Evolutionary conservation across 257 asterid genomes (phyloP).

Genomic region (Fraxinus americana): DNA sequence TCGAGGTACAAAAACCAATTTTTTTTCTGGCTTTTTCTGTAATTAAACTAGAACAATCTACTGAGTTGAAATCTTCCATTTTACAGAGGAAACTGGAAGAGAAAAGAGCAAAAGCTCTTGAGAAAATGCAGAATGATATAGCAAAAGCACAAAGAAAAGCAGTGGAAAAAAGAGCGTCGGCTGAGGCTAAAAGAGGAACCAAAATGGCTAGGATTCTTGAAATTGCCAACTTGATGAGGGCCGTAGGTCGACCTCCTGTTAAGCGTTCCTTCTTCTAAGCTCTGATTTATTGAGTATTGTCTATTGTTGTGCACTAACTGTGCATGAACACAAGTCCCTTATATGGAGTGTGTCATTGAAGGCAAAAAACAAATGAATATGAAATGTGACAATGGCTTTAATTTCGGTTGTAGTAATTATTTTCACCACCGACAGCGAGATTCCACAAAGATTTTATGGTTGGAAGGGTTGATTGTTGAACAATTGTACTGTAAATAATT

Average conservation of each 20-base stretch:
- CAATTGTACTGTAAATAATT: background rate
- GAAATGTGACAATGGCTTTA: background rate
- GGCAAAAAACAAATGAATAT: background rate
- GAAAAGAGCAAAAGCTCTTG: slow-evolving; percentile 83
- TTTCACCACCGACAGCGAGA: background rate
- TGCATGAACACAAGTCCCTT: background rate
- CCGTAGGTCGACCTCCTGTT: slow-evolving; percentile 83
- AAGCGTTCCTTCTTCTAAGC: slow-evolving; percentile 78
- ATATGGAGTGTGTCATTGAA: background rate
- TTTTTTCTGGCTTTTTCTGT: too few species aligned
- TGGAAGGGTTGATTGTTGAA: background rate
- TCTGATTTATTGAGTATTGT: background rate
- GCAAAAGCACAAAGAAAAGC: slow-evolving; percentile 93
- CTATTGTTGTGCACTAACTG: background rate
- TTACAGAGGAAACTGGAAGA: slow-evolving; percentile 86
- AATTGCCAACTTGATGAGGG: slow-evolving; percentile 79
- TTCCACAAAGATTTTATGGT: background rate
- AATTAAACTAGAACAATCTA: too few species aligned
- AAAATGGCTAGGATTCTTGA: slow-evolving; percentile 81
- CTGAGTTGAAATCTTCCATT: too few species aligned
- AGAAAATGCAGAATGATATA: slow-evolving; percentile 89
- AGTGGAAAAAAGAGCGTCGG: slow-evolving; percentile 89
- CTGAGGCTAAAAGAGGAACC: slow-evolving; percentile 92
- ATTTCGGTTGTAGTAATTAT: background rate
- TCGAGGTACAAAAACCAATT: slow-evolving; percentile 55